Base-by-base conservation (phyloP, 768 basidiomycete genomes). In the Pleurotus pulmonarius region DNA sequence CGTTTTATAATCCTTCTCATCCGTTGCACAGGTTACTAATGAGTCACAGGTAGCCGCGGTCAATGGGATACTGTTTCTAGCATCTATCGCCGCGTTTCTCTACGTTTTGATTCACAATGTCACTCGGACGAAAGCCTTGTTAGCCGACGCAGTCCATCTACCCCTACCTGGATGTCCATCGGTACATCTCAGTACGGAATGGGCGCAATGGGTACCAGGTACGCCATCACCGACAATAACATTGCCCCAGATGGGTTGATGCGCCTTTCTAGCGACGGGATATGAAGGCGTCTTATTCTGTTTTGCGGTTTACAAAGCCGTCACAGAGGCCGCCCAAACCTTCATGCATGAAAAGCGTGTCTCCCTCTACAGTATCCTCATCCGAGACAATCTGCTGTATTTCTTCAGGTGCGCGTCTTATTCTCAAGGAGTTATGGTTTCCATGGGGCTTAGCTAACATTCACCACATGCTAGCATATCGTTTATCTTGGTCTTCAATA, bases 351-450 rank as follows among this genome's bases (percentile, higher is more conserved):
- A 66, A 7, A 46, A 63, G 22, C 60, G 60, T 1, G 46, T 69
- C 4, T 68, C 70, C 4, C 59, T 81, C 5, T 70, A 69, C 39
- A 59, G 60, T 1, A 34, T 78, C 15, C 56, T 81, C 1, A 46
- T 81, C 15, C 66, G 73, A 2, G 77, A 79, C 56, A 79, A 79
- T 55, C 60, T 77, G 5, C 48, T 75, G 2, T 79, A 79, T 63
- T 79, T 79, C 58, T 68, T 76, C 20, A 70, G 69, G 78, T 78
- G 38, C 40, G 62, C 61, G 8, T 6, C 4, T 40, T 20, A 22
- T 15, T 43, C 18, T 55, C 9, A 12, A 12, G n/a, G 16, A 3
- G 46, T 22, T 26, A n/a, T n/a, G 12, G 9, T 46, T 22, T 9
- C 29, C 8, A 24, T 43, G 20, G 22, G 22, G 9, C 43, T 24